Percentiles rank a stretch among this genome's conserved stretches.
These are phyloP conservation scores for Plectosphaerella plurivora DNA, from an alignment of 2,329 filamentous ascomycete species.

Conservation along the genomic window DNA sequence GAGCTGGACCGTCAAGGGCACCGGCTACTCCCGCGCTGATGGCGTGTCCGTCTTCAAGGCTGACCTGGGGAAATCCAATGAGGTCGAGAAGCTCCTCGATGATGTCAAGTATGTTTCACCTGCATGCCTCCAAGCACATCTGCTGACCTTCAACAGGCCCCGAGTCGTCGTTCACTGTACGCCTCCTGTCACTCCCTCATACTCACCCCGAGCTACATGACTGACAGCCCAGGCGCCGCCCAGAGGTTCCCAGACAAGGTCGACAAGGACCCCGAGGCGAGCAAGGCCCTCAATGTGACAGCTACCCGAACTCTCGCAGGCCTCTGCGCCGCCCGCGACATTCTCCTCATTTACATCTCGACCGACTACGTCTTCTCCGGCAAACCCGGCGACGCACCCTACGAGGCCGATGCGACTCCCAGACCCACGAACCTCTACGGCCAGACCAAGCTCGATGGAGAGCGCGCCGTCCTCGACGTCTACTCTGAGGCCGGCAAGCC, in stretches of 20 bases:
- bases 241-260: constrained; percentile 87
- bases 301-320: constrained; percentile 64
- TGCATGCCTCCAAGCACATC: neutral
- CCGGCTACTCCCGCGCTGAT: constrained; percentile 69
- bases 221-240: constrained; percentile 60
- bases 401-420: constrained; percentile 59
- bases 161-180: constrained; percentile 77
- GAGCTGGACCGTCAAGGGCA: constrained; percentile 68
- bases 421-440: constrained; percentile 73
- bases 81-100: constrained; percentile 47
- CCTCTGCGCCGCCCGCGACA: constrained; percentile 56
- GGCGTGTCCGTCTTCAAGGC: constrained; percentile 63
- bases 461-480: constrained; percentile 60
- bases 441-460: constrained; percentile 57
- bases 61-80: constrained; percentile 40
- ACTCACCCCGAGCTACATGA: neutral
- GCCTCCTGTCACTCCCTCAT: constrained; percentile 17
- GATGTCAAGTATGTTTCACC: constrained; percentile 45
- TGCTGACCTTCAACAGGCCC: constrained; percentile 44
- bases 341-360: constrained; percentile 72
- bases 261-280: constrained; percentile 71
- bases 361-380: constrained; percentile 81
- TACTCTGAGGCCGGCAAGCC: constrained; percentile 42
- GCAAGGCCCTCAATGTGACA: constrained; percentile 68
- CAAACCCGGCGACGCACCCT: constrained; percentile 74